Percentiles rank a stretch among this genome's conserved stretches.
Evolutionary conservation across 106 monocot genomes (phyloP).

Genomic region (Agapanthus africanus): DNA sequence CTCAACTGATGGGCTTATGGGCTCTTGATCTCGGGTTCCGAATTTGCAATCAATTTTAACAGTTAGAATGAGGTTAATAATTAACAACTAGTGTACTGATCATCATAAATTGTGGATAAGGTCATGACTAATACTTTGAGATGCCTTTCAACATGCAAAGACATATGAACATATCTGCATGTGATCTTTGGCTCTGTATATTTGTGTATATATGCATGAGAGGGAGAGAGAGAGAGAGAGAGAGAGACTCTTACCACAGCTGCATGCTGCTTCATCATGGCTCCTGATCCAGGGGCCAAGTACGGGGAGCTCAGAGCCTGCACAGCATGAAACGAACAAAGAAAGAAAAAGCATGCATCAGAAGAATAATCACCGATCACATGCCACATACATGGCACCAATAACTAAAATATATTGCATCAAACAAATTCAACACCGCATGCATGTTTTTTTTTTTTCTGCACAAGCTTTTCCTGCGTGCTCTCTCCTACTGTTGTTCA

Average conservation of each 20-base stretch:
- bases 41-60: no score
- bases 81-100: no score
- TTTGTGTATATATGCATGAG: neutral
- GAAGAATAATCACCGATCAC: slow-evolving; percentile 15
- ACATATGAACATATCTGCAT: neutral
- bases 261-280: slow-evolving; percentile 17
- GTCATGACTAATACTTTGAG: neutral
- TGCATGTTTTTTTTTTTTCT: no score
- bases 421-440: slow-evolving; percentile 12
- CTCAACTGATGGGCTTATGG: no score
- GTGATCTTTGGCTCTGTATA: neutral
- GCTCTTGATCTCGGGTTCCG: no score
- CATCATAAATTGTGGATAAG: no score
- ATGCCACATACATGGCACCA: slow-evolving; percentile 19
- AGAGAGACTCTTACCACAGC: neutral
- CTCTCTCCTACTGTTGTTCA: slow-evolving; percentile 9
- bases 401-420: slow-evolving; percentile 28
- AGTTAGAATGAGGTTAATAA: no score
- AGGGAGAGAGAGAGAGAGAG: slow-evolving; percentile 2
- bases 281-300: slow-evolving; percentile 40
- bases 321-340: neutral
- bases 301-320: slow-evolving; percentile 88
- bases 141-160: neutral
- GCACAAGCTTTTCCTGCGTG: slow-evolving; percentile 40
- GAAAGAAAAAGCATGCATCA: neutral